Base-by-base conservation (phyloP, 257 asterid genomes). In the Ligustrum vulgare region DNA sequence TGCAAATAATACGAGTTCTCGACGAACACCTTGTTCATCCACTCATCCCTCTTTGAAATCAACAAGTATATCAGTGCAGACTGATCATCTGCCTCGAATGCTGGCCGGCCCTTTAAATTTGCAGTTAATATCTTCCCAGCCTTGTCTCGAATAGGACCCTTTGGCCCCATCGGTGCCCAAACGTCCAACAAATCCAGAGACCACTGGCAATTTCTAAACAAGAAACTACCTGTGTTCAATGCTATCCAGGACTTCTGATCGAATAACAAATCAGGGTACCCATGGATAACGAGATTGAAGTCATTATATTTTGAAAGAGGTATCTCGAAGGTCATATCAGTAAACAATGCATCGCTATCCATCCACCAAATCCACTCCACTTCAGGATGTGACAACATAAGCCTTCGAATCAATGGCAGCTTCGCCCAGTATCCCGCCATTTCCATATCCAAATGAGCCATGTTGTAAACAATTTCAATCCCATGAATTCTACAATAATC, bases 311-410 rank as follows among this genome's bases (percentile, higher is more conserved):
- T 83, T 0, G 76, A 25, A 11, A 75, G 68, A 3, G 90, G 88
- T 34, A 86, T 71, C 67, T 81, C 90, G 49, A 86, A 86, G 0
- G 47, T 69, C 83, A 86, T 83, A 36, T 86, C 90, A 20, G 90
- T 83, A 65, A 86, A 86, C 73, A 86, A 28, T 10, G 90, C 90
- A 83, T 86, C 90, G 23, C 85, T 83, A 37, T 86, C 90, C 88
- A 86, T 83, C 90, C 90, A 86, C 90, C 90, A 86, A 65, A 86
- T 72, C 90, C 88, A 86, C 73, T 86, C 90, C 4, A 86, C 82
- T 41, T 86, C 90, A 43, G 90, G 88, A 56, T 86, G 90, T 28
- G 90, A 83, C 81, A 86, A 39, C 90, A 86, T 86, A 49, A 86
- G 35, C 80, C 77, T 81, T 77, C 90, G 79, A 75, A 86, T 79